Percentiles rank a stretch among this genome's conserved stretches.
These are phyloP conservation scores for Colletotrichum chlorophyti DNA, from an alignment of 2,329 filamentous ascomycete genomes.

Conservation along the genomic window DNA sequence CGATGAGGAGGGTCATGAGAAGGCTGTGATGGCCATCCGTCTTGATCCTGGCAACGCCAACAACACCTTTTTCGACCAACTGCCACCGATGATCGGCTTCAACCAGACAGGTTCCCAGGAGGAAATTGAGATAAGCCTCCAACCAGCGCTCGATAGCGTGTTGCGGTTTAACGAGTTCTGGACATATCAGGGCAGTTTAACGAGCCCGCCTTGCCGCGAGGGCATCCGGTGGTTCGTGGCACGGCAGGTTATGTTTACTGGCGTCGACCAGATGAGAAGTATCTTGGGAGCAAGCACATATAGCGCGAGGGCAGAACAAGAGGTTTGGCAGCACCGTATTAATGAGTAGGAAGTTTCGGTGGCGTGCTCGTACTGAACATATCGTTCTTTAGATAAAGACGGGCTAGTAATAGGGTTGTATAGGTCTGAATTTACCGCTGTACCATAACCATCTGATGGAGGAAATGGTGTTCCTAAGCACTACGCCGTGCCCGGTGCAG, in stretches of 20 bases:
- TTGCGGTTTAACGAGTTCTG: constrained; percentile 50
- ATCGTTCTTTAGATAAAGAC: too few species aligned
- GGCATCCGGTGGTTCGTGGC: constrained; percentile 50
- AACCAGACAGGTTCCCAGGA: constrained; percentile 35
- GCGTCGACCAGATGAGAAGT: constrained; percentile 52
- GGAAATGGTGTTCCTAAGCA: too few species aligned
- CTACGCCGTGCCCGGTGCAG: too few species aligned
- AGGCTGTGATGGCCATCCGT: constrained; percentile 53
- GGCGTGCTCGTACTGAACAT: too few species aligned
- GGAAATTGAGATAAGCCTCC: constrained; percentile 36
- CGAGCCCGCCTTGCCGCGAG: constrained; percentile 53
- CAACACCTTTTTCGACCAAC: constrained; percentile 48
- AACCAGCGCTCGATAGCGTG: constrained; percentile 42
- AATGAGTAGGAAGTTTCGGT: constrained; percentile 39
- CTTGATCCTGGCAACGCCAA: constrained; percentile 49
- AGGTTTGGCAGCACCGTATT: constrained; percentile 53
- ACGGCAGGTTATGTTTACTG: constrained; percentile 41
- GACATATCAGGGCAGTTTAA: constrained; percentile 55
- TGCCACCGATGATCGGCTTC: constrained; percentile 47
- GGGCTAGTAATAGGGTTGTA: too few species aligned
- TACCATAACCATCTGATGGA: too few species aligned
- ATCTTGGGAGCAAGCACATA: constrained; percentile 52
- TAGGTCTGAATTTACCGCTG: too few species aligned
- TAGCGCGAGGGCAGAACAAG: constrained; percentile 49
- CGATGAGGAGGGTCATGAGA: constrained; percentile 46